Percentiles rank a stretch among this genome's conserved stretches.
Evolutionary conservation across 2,329 filamentous ascomycete genomes (phyloP).

Genomic region (Penicillium sp.): DNA sequence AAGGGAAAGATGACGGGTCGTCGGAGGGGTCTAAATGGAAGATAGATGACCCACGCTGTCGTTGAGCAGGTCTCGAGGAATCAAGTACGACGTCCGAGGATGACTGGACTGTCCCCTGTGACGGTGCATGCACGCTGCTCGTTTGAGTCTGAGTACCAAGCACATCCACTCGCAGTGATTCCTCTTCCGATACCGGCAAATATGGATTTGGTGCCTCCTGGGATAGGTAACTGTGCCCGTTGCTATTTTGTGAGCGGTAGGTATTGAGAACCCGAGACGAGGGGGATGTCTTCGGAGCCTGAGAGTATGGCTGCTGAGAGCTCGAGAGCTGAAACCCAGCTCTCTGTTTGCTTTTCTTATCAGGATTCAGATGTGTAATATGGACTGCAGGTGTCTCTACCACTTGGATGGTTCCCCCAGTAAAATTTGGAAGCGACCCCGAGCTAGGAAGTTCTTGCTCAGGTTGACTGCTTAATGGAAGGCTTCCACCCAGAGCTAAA

Average conservation of each 20-base stretch:
- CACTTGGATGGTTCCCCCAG: constrained; percentile 31
- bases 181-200: background rate
- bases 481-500: constrained; percentile 25
- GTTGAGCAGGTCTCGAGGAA: constrained; percentile 23
- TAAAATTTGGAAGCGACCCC: constrained; percentile 18
- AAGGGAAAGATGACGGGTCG: constrained; percentile 18
- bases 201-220: constrained; percentile 15
- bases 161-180: constrained; percentile 14
- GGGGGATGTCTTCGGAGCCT: constrained; percentile 31
- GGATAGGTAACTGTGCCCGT: constrained; percentile 16
- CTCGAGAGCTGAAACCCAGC: background rate
- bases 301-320: constrained; percentile 20
- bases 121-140: constrained; percentile 16
- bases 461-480: constrained; percentile 25
- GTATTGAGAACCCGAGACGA: constrained; percentile 37
- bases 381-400: constrained; percentile 28
- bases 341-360: background rate
- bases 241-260: constrained; percentile 26
- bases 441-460: constrained; percentile 25
- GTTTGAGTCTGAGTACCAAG: constrained; percentile 27
- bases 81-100: constrained; percentile 22
- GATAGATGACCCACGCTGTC: constrained; percentile 13
- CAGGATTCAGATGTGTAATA: constrained; percentile 8
- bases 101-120: constrained; percentile 17
- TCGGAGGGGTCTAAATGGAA: constrained; percentile 9